These are phyloP conservation scores for Hippophae gyantsensis DNA, from an alignment of 306 rosid genomes.

Conservation along the genomic window DNA sequence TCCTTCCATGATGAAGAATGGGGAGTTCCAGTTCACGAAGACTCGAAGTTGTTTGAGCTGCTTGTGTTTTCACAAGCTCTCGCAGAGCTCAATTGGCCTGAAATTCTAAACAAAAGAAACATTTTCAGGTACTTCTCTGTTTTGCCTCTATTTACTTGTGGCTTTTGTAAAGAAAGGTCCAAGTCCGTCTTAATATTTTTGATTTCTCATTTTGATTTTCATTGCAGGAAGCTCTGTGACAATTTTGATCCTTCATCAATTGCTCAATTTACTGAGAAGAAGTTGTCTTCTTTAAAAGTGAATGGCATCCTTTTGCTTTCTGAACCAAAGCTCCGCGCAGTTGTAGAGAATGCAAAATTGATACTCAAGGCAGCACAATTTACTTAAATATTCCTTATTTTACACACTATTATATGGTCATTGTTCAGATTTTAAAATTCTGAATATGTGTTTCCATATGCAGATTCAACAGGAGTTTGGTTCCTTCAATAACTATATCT, in stretches of 20 bases:
- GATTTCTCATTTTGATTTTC: conserved; percentile 6
- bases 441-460: neutral
- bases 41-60: conserved; percentile 69
- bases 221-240: conserved; percentile 57
- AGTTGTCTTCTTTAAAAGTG: conserved; percentile 43
- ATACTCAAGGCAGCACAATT: conserved; percentile 48
- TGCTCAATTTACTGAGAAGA: conserved; percentile 60
- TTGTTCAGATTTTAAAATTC: neutral
- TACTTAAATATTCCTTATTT: neutral
- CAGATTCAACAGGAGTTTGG: conserved; percentile 78
- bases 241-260: conserved; percentile 63
- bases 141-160: neutral
- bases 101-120: conserved; percentile 57
- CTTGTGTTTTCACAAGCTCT: conserved; percentile 75
- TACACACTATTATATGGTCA: neutral
- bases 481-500: conserved; percentile 75
- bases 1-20: conserved; percentile 85
- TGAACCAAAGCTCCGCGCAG: conserved; percentile 83
- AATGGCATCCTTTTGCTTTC: conserved; percentile 59
- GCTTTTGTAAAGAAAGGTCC: neutral
- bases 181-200: conserved; percentile 13
- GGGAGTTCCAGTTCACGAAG: conserved; percentile 78
- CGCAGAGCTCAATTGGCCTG: conserved; percentile 83
- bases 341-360: conserved; percentile 75
- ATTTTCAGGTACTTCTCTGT: conserved; percentile 47